phyloP scores from a whole-genome alignment of 2,329 filamentous ascomycete species.

The Epichloe elymi region DNA sequence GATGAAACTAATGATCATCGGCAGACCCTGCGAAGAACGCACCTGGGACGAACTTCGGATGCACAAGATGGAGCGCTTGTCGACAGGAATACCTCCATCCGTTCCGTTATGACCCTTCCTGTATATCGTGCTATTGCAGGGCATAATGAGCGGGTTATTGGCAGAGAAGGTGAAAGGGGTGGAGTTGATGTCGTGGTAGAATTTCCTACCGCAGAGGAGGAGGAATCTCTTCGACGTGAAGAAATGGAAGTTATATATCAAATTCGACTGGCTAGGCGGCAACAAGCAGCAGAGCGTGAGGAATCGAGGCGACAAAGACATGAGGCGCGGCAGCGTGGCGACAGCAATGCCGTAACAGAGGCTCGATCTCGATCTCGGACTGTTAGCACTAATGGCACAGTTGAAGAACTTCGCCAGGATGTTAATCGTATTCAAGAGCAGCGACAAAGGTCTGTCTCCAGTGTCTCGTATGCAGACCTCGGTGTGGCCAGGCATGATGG shows the following conservation, averaged over 20 bases:
- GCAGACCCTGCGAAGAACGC: slow-evolving; percentile 1
- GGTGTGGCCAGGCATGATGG: slow-evolving; percentile 69
- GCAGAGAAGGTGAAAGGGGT: slow-evolving; percentile 76
- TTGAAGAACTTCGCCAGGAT: slow-evolving; percentile 45
- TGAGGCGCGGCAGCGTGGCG: slow-evolving; percentile 60
- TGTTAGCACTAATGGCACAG: slow-evolving; percentile 34
- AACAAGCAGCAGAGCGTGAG: slow-evolving; percentile 65
- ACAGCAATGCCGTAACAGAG: slow-evolving; percentile 53
- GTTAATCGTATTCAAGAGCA: slow-evolving; percentile 43
- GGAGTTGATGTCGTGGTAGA: slow-evolving; percentile 88
- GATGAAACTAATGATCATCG: slow-evolving; percentile 5
- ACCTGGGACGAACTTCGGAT: slow-evolving; percentile 13
- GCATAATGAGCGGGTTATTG: slow-evolving; percentile 70
- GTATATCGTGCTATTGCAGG: slow-evolving; percentile 63
- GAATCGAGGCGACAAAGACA: slow-evolving; percentile 55
- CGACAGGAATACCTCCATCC: slow-evolving; percentile 72
- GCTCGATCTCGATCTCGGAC: slow-evolving; percentile 45
- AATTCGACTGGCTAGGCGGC: slow-evolving; percentile 65
- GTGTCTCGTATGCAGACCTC: slow-evolving; percentile 63
- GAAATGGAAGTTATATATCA: slow-evolving; percentile 93
- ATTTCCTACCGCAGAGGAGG: slow-evolving; percentile 65
- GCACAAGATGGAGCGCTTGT: slow-evolving; percentile 31
- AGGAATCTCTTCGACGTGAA: slow-evolving; percentile 66
- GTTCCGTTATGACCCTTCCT: slow-evolving; percentile 89
- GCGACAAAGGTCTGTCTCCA: slow-evolving; percentile 56